A percentile compares a stretch with the other conserved stretches of the same genome.
Evolutionary conservation across 768 basidiomycete species (phyloP).

Genomic region (Amyloporia xantha): DNA sequence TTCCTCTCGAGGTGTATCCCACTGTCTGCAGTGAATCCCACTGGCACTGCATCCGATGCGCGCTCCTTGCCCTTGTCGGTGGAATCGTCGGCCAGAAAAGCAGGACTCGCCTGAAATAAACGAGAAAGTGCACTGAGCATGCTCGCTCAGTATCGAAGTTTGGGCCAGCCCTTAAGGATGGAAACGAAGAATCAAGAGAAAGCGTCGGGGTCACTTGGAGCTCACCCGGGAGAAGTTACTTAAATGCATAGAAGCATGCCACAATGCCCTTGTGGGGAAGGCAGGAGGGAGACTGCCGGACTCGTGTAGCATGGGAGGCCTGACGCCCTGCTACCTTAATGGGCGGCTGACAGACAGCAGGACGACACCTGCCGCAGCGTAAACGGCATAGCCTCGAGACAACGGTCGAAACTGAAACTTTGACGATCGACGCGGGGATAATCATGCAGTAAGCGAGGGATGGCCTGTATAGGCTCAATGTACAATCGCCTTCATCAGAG

Average conservation of each 20-base stretch:
- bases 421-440: not conserved
- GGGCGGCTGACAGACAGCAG: constrained; percentile 1
- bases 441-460: not conserved
- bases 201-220: not conserved
- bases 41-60: not conserved
- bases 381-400: not conserved
- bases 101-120: constrained; percentile 10
- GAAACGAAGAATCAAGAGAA: not conserved
- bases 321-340: not conserved
- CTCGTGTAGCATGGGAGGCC: not conserved
- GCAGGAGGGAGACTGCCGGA: not conserved
- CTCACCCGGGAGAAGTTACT: not conserved
- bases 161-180: not conserved
- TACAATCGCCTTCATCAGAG: not conserved
- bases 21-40: not conserved
- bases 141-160: not conserved
- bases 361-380: not conserved
- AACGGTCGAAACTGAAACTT: not conserved
- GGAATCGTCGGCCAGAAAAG: constrained; percentile 3
- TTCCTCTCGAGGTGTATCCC: constrained; percentile 1
- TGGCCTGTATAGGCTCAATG: not conserved
- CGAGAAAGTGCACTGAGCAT: constrained; percentile 15
- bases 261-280: not conserved
- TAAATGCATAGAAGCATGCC: constrained; percentile 1
- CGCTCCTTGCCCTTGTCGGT: not conserved